Evolutionary conservation across 768 basidiomycete genomes (phyloP), one percentile per base, ranked within the genome.

Genomic region (Pleurotus sapidus): DNA sequence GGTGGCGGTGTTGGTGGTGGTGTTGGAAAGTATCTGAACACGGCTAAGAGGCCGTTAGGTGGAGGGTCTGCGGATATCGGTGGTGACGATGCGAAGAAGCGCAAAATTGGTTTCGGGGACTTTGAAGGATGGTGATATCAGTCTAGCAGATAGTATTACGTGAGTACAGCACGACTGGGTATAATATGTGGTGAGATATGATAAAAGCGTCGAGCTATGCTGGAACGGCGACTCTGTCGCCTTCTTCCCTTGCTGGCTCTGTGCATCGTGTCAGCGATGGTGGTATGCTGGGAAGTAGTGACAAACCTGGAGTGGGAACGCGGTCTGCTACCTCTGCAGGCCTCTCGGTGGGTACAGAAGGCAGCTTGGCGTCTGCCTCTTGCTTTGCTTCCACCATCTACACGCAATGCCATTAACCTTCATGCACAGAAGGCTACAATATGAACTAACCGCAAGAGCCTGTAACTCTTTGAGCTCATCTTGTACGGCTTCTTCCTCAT

Each of bases 401-500:
- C 20, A 49, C 57, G 42, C 42, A 18, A 23, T 25, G 49, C 24
- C 2, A 23, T 67, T 23, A 65, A 46, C 14, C 48, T 5, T 39
- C 46, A 20, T 23, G 4, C 17, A 23, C 38, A 42, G 48, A 42
- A 40, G 40, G 14, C 24, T 37, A 24, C 15, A 25, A 6, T 55
- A 20, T 25, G 23, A 53, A 73, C 86, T 58, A 49, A 91, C 88
- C 56, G 80, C 71, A 62, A 85, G 84, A 14, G 70, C 74, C 68
- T 95, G 84, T 11, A 99, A 72, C 50, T 79, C 77, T 24, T 72
- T 74, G 24, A 99, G 76, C 68, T 99, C 97, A 4, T 77, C 77
- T 67, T 95, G 92, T 0, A 99, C 96, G 14, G 87, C 89, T 42
- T 97, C 95, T 67, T 99, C 97, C 46, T 99, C 97, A 46, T 96